These are phyloP conservation scores for Huntiella moniliformis DNA, from an alignment of 2,329 filamentous ascomycete genomes.

Conservation along the genomic window DNA sequence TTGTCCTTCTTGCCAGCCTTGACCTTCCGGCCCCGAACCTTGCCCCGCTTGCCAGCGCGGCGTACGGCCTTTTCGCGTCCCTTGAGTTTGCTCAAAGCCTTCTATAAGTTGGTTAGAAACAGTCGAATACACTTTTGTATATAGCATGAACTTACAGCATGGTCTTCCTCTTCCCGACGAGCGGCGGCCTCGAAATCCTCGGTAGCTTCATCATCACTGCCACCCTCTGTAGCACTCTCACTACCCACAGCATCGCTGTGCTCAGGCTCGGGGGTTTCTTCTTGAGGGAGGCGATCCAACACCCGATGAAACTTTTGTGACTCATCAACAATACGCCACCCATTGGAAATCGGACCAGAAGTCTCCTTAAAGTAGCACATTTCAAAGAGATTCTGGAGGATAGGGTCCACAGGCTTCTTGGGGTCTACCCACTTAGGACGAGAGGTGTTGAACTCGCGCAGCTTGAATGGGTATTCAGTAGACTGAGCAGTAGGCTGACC, in stretches of 20 bases:
- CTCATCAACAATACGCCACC: conserved; percentile 45
- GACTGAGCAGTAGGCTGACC: conserved; percentile 4
- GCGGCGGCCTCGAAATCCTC: conserved; percentile 28
- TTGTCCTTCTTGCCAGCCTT: conserved; percentile 20
- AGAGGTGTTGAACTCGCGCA: conserved; percentile 29
- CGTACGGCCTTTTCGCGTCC: conserved; percentile 2
- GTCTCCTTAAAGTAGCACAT: conserved; percentile 44
- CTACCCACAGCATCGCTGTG: conserved; percentile 20
- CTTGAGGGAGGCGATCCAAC: conserved; percentile 26
- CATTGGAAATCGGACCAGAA: conserved; percentile 40
- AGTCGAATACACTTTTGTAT: neutral
- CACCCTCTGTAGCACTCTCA: conserved; percentile 20
- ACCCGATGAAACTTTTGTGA: conserved; percentile 37
- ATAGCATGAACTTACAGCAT: conserved; percentile 1
- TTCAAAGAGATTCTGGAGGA: conserved; percentile 56
- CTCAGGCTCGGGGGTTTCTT: conserved; percentile 25
- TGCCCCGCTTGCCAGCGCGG: conserved; percentile 17
- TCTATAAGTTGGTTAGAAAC: neutral
- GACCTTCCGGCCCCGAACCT: neutral
- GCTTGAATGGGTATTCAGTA: conserved; percentile 14
- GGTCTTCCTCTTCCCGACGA: conserved; percentile 36
- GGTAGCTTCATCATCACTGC: conserved; percentile 20
- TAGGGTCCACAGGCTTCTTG: conserved; percentile 38
- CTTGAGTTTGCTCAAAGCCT: conserved; percentile 1
- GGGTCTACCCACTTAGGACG: conserved; percentile 35